A percentile compares a stretch with the other conserved stretches of the same genome.
These are phyloP conservation scores for Oryza rufipogon DNA, from an alignment of 176 grass and related monocot genomes.

Conservation along the genomic window DNA sequence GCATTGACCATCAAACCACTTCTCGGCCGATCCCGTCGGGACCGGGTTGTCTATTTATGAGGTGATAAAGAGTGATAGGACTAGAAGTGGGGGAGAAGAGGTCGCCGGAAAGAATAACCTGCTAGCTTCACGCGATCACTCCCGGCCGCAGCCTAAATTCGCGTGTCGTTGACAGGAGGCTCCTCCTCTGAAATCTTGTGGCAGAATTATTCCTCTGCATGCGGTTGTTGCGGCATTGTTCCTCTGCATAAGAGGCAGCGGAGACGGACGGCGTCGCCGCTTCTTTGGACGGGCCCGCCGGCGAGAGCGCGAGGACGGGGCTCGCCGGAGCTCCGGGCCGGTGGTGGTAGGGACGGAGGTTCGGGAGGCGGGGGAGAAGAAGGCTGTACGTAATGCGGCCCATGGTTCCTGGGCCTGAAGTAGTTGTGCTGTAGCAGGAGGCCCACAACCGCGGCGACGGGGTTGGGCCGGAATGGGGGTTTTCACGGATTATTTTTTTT, in stretches of 20 bases:
- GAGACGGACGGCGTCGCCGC: no score
- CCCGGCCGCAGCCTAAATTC: neutral
- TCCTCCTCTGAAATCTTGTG: neutral
- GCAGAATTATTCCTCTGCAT: neutral
- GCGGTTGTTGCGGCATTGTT: neutral
- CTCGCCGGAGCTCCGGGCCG: no score
- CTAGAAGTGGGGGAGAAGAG: neutral
- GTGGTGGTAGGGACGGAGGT: no score
- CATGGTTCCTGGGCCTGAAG: no score
- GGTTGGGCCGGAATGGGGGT: no score
- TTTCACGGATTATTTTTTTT: no score
- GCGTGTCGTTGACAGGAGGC: neutral
- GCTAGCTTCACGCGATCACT: neutral
- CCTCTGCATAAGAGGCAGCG: neutral
- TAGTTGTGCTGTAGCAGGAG: no score
- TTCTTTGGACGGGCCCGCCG: no score
- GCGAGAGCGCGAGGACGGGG: no score
- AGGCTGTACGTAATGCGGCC: no score
- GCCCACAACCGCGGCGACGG: no score
- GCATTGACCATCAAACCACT: slow-evolving; percentile 22
- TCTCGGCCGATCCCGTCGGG: neutral
- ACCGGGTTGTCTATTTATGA: neutral
- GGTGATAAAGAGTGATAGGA: neutral
- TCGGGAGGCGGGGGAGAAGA: no score
- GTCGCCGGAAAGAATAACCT: neutral